These are phyloP conservation scores for Naegleria fowleri DNA, from an alignment of 208 protist genomes.

Conservation along the genomic window DNA sequence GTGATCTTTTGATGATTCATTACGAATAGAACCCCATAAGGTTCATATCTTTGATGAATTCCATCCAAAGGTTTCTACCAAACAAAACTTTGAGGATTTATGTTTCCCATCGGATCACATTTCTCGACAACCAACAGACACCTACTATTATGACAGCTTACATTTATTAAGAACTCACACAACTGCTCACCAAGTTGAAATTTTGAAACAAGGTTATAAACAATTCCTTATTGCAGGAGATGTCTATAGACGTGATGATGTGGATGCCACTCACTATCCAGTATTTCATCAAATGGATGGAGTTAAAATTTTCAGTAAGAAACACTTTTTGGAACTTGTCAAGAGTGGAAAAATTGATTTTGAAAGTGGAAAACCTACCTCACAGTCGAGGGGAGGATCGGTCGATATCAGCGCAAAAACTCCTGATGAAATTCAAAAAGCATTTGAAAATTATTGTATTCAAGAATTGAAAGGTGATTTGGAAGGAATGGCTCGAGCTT, in stretches of 20 bases:
- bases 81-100: conserved; percentile 59
- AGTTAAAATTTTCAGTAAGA: conserved; percentile 42
- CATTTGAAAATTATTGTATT: conserved; percentile 30
- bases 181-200: conserved; percentile 54
- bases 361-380: neutral
- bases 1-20: too few relatives aligned
- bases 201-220: conserved; percentile 38
- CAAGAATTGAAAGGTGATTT: conserved; percentile 53
- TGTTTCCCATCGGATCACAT: conserved; percentile 52
- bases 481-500: conserved; percentile 43
- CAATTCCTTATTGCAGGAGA: conserved; percentile 64
- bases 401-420: neutral
- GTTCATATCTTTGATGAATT: conserved; percentile 34
- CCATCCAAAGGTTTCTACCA: conserved; percentile 33
- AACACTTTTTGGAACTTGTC: neutral
- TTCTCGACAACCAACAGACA: conserved; percentile 48
- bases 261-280: conserved; percentile 68
- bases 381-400: neutral
- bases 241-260: conserved; percentile 70
- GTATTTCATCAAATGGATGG: conserved; percentile 69
- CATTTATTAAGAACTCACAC: conserved; percentile 56
- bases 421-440: neutral
- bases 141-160: conserved; percentile 53
- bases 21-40: neutral
- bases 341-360: neutral